These are phyloP conservation scores for Amanita pallidorosea DNA, from an alignment of 768 basidiomycete genomes.

Conservation along the genomic window DNA sequence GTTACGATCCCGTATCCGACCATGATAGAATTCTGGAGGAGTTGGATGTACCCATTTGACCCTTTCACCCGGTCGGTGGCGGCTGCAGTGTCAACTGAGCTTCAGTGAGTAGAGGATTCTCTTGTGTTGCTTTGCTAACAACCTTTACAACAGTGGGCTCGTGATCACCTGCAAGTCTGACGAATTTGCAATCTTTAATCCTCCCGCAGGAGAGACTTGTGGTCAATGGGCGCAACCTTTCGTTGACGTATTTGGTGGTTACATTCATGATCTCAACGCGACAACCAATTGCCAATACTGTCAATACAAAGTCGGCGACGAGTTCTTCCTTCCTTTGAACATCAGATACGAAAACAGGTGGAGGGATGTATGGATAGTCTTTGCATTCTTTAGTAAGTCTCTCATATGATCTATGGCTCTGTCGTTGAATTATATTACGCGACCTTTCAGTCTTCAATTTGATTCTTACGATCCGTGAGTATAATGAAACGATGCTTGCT, in stretches of 20 bases:
- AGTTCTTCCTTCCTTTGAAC: conserved; percentile 61
- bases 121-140: conserved; percentile 7
- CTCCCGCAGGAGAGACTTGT: conserved; percentile 71
- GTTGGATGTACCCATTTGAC: conserved; percentile 66
- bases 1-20: conserved; percentile 65
- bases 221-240: conserved; percentile 60
- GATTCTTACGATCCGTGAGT: conserved; percentile 38
- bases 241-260: conserved; percentile 52
- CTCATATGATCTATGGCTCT: not conserved
- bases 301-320: conserved; percentile 52
- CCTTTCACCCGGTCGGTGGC: conserved; percentile 65
- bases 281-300: conserved; percentile 64
- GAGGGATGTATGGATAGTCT: conserved; percentile 59
- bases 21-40: conserved; percentile 56
- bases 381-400: conserved; percentile 45
- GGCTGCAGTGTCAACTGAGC: conserved; percentile 68
- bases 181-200: conserved; percentile 65
- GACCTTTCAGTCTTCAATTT: conserved; percentile 52
- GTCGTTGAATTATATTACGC: not conserved
- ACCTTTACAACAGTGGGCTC: conserved; percentile 35
- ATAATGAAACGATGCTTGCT: not conserved
- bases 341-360: conserved; percentile 52
- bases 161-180: conserved; percentile 48
- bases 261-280: conserved; percentile 57
- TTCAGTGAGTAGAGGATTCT: conserved; percentile 36